phyloP scores from a whole-genome alignment of 106 monocot species.

The Dendrobium huoshanense region DNA sequence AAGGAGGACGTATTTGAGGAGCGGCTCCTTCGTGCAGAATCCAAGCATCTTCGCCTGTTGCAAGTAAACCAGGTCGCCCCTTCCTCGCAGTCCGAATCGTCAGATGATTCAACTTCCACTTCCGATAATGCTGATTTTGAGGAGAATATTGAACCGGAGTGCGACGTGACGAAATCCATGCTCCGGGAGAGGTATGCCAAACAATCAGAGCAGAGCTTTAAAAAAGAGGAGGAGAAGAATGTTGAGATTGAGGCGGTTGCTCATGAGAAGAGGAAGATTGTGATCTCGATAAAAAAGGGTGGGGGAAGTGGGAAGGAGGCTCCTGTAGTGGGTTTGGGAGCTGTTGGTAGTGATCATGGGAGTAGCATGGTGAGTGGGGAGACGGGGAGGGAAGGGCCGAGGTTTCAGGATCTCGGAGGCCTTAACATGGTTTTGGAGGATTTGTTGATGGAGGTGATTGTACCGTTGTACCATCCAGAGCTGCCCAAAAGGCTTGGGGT shows the following conservation, averaged over 20 bases:
- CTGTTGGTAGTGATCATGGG: neutral
- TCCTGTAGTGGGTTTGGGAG: neutral
- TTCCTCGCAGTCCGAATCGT: slow-evolving; percentile 8
- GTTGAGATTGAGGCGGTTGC: slow-evolving; percentile 48
- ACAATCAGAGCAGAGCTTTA: neutral
- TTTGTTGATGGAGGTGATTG: slow-evolving; percentile 74
- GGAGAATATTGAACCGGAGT: slow-evolving; percentile 36
- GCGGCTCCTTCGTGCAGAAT: slow-evolving; percentile 20
- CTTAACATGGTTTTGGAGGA: slow-evolving; percentile 62
- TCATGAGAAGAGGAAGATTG: slow-evolving; percentile 20
- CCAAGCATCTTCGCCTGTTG: slow-evolving; percentile 20
- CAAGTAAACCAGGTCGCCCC: neutral
- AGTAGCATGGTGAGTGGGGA: neutral
- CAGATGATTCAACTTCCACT: slow-evolving; percentile 20
- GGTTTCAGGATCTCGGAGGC: slow-evolving; percentile 81
- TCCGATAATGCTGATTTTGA: slow-evolving; percentile 43
- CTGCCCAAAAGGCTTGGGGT: slow-evolving; percentile 62
- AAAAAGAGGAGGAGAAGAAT: slow-evolving; percentile 18
- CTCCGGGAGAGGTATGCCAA: slow-evolving; percentile 53
- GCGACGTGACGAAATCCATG: slow-evolving; percentile 60
- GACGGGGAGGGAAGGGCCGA: slow-evolving; percentile 35
- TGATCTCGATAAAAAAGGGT: neutral
- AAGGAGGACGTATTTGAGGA: slow-evolving; percentile 9
- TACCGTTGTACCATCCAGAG: slow-evolving; percentile 73
- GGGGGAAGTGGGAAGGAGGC: slow-evolving; percentile 9